Conservation (phyloP, 495 filamentous ascomycete species). For the Penicillium bovifimosum region DNA sequence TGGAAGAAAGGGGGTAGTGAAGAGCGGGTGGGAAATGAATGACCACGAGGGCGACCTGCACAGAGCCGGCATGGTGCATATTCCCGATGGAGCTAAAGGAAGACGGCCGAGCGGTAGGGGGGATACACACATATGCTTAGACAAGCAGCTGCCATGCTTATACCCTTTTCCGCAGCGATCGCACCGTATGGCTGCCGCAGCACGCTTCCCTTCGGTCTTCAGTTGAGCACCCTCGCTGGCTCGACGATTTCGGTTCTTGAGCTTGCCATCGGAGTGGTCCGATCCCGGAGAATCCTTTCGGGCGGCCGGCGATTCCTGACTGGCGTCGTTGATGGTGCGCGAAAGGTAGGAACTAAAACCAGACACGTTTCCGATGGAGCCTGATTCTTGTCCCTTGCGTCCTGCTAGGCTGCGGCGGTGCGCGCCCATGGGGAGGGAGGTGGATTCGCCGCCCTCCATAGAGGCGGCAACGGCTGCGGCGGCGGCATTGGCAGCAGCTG, state of each 20-base stretch:
- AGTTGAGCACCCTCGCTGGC: conserved; percentile 83
- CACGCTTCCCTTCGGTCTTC: conserved; percentile 70
- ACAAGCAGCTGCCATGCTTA: conserved; percentile 99
- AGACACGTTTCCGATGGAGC: conserved; percentile 34
- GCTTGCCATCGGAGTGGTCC: conserved; percentile 43
- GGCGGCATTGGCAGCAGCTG: conserved; percentile 66
- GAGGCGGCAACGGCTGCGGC: conserved; percentile 74
- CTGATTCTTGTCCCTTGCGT: conserved; percentile 44
- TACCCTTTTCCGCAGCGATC: conserved; percentile 99
- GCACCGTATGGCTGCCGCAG: conserved; percentile 82
- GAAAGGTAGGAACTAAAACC: conserved; percentile 40
- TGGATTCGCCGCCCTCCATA: conserved; percentile 50
- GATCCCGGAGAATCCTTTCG: conserved; percentile 45
- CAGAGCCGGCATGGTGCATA: conserved; percentile 44
- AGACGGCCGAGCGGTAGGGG: conserved; percentile 41
- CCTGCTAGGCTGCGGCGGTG: conserved; percentile 45
- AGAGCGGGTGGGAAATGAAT: conserved; percentile 18
- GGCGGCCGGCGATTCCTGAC: conserved; percentile 45
- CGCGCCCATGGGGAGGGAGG: conserved; percentile 29
- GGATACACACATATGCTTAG: conserved; percentile 98
- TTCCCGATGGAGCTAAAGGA: conserved; percentile 30
- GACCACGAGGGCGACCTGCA: conserved; percentile 46
- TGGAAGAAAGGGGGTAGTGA: conserved; percentile 3
- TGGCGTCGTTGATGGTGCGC: conserved; percentile 49
- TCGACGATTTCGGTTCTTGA: conserved; percentile 68